Percentiles rank a stretch among this genome's conserved stretches.
phyloP scores from a whole-genome alignment of 805 yeast species.

The Ogataea nonfermentans region DNA sequence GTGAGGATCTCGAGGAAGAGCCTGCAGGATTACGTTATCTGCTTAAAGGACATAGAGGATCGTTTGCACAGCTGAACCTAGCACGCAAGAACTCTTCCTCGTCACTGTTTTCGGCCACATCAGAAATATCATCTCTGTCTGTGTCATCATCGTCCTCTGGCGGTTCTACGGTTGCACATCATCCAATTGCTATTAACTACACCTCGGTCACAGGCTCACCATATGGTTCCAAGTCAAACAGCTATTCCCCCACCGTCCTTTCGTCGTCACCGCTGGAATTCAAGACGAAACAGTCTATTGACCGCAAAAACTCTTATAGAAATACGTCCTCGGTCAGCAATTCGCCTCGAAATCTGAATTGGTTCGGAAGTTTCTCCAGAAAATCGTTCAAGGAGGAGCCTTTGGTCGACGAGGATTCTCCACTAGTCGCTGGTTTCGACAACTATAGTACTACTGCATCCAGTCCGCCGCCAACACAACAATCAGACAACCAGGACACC shows the following conservation, averaged over 20 bases:
- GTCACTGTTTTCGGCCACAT: constrained; percentile 32
- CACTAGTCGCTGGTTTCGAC: constrained; percentile 5
- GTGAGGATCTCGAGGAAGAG: constrained; percentile 21
- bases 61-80: constrained; percentile 34
- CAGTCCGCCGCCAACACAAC: constrained; percentile 10
- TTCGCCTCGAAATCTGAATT: constrained; percentile 24
- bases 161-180: constrained; percentile 13
- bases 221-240: constrained; percentile 11
- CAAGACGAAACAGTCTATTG: constrained; percentile 23
- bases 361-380: constrained; percentile 22
- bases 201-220: constrained; percentile 8
- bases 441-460: neutral
- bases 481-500: constrained; percentile 3
- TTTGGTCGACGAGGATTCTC: constrained; percentile 22
- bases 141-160: constrained; percentile 24
- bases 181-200: constrained; percentile 22
- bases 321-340: constrained; percentile 26
- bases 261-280: constrained; percentile 31
- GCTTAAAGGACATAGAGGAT: constrained; percentile 36
- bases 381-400: constrained; percentile 18
- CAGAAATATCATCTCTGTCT: constrained; percentile 27
- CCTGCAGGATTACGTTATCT: constrained; percentile 25
- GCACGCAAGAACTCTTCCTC: constrained; percentile 26
- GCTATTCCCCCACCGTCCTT: constrained; percentile 16
- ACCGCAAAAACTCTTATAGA: constrained; percentile 26